These are phyloP conservation scores for Alternaria sp. DNA, from an alignment of 2,329 filamentous ascomycete genomes.

Conservation along the genomic window DNA sequence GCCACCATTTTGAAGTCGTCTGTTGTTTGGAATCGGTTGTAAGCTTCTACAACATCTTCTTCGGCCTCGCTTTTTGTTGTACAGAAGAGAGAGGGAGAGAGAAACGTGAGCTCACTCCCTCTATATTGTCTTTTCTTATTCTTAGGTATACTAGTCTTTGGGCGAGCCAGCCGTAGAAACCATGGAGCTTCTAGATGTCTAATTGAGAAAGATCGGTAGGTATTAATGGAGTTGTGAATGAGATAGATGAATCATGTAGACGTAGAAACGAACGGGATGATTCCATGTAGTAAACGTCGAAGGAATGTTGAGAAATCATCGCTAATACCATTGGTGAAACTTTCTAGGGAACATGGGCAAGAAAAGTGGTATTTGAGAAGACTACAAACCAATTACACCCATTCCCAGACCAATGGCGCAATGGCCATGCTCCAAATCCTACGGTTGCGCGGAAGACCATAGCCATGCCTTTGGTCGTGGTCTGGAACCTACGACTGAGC, in stretches of 20 bases:
- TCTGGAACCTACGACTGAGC: not conserved
- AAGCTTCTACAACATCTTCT: no score
- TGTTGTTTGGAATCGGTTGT: no score
- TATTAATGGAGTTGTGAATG: no score
- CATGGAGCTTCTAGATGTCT: no score
- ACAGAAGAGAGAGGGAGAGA: no score
- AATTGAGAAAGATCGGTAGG: no score
- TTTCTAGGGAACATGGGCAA: not conserved
- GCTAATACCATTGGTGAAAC: not conserved
- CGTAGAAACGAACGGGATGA: no score
- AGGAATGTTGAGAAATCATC: not conserved
- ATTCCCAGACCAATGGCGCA: not conserved
- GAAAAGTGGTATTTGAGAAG: conserved; percentile 1
- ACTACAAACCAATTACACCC: not conserved
- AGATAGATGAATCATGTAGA: not conserved
- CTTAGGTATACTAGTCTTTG: no score
- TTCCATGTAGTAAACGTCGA: not conserved
- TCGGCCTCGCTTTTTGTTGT: no score
- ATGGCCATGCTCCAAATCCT: not conserved
- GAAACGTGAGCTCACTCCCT: no score
- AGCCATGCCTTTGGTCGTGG: not conserved
- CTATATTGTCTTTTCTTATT: not conserved
- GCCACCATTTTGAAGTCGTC: not conserved
- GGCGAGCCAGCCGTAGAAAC: no score
- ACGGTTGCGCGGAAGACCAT: not conserved